A percentile compares a stretch with the other conserved stretches of the same genome.
Conservation (phyloP, 2,329 filamentous ascomycete genomes). For the Grosmannia serpens region DNA sequence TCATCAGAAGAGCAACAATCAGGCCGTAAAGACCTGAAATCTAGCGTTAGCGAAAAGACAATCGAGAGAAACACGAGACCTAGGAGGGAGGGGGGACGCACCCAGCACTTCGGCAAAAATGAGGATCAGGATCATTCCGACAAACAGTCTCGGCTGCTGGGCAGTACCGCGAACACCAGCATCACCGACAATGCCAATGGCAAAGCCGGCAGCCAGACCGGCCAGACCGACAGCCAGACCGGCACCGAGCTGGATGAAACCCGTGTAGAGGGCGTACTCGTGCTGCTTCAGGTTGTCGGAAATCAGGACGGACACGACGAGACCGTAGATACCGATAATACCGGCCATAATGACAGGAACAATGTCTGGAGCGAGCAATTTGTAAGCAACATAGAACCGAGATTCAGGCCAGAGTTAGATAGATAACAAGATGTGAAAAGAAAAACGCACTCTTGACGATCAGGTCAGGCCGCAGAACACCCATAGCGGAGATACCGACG, state of each 20-base stretch:
- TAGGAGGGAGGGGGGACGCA: constrained; percentile 33
- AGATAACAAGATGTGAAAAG: not conserved
- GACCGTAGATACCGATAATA: constrained; percentile 99
- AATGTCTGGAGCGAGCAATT: constrained; percentile 60
- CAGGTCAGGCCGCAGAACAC: constrained; percentile 92
- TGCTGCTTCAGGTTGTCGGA: constrained; percentile 66
- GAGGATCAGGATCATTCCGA: constrained; percentile 97
- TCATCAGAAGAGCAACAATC: constrained; percentile 98
- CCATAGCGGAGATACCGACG: constrained; percentile 96
- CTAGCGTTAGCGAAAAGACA: not conserved
- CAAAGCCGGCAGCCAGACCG: constrained; percentile 75
- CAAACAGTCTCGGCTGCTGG: constrained; percentile 76
- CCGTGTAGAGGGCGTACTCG: constrained; percentile 59
- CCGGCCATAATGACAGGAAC: constrained; percentile 99
- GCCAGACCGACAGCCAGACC: constrained; percentile 72
- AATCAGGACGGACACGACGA: constrained; percentile 80
- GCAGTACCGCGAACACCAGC: constrained; percentile 80
- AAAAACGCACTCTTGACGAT: constrained; percentile 88
- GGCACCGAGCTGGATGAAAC: constrained; percentile 77
- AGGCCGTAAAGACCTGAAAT: constrained; percentile 86
- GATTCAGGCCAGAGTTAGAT: not conserved
- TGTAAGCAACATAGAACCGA: not conserved
- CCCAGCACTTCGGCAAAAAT: constrained; percentile 99
- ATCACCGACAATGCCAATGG: constrained; percentile 80
- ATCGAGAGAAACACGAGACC: not conserved